Percentiles rank a stretch among this genome's conserved stretches.
These are phyloP conservation scores for Orbilia quercus DNA, from an alignment of 2,329 filamentous ascomycete genomes.

Conservation along the genomic window DNA sequence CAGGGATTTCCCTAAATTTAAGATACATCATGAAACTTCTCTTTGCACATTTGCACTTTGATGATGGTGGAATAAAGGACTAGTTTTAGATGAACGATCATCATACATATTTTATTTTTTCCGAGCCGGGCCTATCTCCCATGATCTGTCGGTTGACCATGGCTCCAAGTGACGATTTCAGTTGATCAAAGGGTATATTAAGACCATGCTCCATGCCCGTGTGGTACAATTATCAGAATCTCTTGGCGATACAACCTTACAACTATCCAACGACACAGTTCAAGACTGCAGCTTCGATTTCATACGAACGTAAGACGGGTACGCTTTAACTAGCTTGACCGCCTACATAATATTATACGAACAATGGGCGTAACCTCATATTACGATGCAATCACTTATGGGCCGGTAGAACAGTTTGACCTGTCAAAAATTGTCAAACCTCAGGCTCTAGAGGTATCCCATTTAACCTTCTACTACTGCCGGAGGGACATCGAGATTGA, in stretches of 20 bases:
- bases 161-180: not conserved
- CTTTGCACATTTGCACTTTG: not conserved
- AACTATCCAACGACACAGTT: too few relatives aligned
- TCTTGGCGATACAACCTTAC: too few relatives aligned
- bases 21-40: not conserved
- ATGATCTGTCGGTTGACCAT: not conserved
- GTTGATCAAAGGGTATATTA: not conserved
- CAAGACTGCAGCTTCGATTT: too few relatives aligned
- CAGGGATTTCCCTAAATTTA: constrained; percentile 3
- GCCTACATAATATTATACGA: too few relatives aligned
- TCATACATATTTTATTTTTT: not conserved
- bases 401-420: constrained; percentile 6
- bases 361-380: too few relatives aligned
- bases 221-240: not conserved
- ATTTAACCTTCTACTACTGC: not conserved
- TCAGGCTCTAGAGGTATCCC: not conserved
- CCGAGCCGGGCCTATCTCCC: not conserved
- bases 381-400: not conserved
- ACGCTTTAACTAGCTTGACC: too few relatives aligned
- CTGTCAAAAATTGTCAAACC: not conserved
- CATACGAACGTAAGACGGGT: too few relatives aligned
- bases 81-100: not conserved
- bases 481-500: not conserved
- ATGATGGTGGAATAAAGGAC: not conserved
- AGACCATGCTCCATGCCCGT: not conserved